Evolutionary conservation across 1,284 basidiomycete genomes (phyloP), one percentile per base, ranked within the genome.

Genomic region (Somion occarium): DNA sequence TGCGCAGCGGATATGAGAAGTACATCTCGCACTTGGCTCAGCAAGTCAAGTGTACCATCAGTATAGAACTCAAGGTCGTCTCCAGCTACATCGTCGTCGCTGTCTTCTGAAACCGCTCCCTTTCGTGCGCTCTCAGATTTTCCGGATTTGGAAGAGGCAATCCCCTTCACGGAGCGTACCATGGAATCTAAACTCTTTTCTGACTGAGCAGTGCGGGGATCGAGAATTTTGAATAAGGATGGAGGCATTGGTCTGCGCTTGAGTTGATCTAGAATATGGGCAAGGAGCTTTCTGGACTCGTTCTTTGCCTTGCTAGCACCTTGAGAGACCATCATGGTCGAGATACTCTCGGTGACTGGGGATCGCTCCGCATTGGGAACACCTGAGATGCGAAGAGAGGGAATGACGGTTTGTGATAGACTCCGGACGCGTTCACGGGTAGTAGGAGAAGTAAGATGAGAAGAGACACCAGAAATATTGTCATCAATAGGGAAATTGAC

Each of bases 21-120:
- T 2, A 85, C 72, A 53, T 86, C 81, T 61, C 75, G 76, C 38
- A 87, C 68, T 60, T 83, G 80, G 13, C 71, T 64, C 73, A 88
- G 74, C 20, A 85, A 74, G 39, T 81, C 78, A 54, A 80, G 76
- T 0, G 85, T 84, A 18, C 64, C 64, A 53, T 87, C 81, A 18
- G 85, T 83, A 3, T 77, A 76, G 62, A 80, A 86, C 2, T 55
- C 59, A 15, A 63, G 59, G 9, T 62, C 63, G 7, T 68, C 66
- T 26, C 77, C 76, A 13, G 77, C 74, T 22, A 79, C 80, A 22
- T 80, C 81, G 13, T 77, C 78, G 57, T 79, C 78, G 30, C 54
- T 64, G 49, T 70, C 71, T 9, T 77, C 74, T 43, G 55, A 41
- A 18, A 56, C 23, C 9, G 49, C 50, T 15, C 19, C 38, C 45